Base-by-base conservation (phyloP, 805 yeast species). In the Spathaspora gorwiae region DNA sequence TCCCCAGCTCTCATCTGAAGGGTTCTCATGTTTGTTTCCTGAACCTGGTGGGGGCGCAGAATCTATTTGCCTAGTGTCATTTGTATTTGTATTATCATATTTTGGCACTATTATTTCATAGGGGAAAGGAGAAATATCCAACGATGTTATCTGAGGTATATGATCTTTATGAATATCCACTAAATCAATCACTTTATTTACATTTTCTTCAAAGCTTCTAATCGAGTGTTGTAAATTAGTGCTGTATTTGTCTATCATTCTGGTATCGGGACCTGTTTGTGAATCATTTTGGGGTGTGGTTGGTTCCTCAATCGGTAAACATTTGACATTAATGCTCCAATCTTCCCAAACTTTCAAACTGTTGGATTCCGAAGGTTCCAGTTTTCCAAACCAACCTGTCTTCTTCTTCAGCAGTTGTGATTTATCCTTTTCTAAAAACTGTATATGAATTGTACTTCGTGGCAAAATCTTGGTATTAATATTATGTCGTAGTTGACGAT, bases 71-170 rank as follows among this genome's bases (percentile, higher is more conserved):
- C 24, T 19, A 19, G 24, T 19, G 24, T 19, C 24, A 19, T 19
- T 19, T 19, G 24, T 19, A 19, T 19, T 19, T 19, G 24, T 19
- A 19, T 19, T 19, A 19, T 19, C 24, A 19, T 19, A 19, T n/a
- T 40, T 44, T 7, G 48, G 61, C 14, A 68, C 54, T 11, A 54
- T 51, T n/a, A 72, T 68, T 7, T 47, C 53, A 49, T 65, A 71
- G 1, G 75, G 87, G 55, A 87, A 87, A 2, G 94, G 92, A 9
- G 81, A 65, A 27, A 76, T 65, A 3, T 83, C 89, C 12, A 81
- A 66, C 1, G 87, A 76, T 13, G 84, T 78, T 24, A 87, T 83
- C 0, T 87, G 85, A 3, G 95, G 95, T 2, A 87, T 80, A 52
- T 84, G 90, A 40, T 72, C 77, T 54, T 79, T 83, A 54, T 82